Evolutionary conservation across 257 asterid genomes (phyloP), one percentile per base, ranked within the genome.

Genomic region (Jaltomata sinuosa): DNA sequence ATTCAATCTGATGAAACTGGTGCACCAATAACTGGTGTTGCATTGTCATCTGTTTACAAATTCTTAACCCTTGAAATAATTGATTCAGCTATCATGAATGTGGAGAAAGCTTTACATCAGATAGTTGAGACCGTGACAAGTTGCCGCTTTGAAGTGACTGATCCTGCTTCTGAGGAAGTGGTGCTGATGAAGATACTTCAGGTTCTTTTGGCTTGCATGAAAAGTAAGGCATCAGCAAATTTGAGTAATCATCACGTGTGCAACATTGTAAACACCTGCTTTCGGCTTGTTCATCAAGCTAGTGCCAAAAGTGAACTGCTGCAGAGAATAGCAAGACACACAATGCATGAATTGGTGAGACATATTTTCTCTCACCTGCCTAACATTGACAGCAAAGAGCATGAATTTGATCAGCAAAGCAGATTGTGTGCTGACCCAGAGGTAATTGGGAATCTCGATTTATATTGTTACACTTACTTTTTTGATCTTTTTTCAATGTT

Each of bases 151-250:
- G 83, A 80, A 59, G 83, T 80, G 83, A 55, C 83, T 21, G 83
- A 80, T 80, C 83, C 83, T 80, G 67, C 71, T 54, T 80, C 83
- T 22, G 83, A 80, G 71, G 83, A 80, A 80, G 83, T 55, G 83
- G 83, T 80, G 36, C 83, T 80, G 42, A 80, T 80, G 83, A 80
- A 80, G 53, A 80, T 77, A 49, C 62, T 77, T 49, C 82, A 77
- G 82, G 62, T 77, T 77, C 45, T 77, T 77, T 77, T 77, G 82
- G 82, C 82, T 77, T 77, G 82, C 82, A 29, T 77, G 62, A 77
- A 77, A 77, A 77, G 45, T 77, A 80, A 80, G 72, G 72, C 54
- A 34, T 80, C 83, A 59, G 50, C 22, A 53, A 80, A 80, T 34
- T 59, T 80, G 47, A 80, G 83, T 59, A 80, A 80, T 59, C 69